These are phyloP conservation scores for Tulasnella sp. DNA, from an alignment of 768 basidiomycete genomes.

Conservation along the genomic window DNA sequence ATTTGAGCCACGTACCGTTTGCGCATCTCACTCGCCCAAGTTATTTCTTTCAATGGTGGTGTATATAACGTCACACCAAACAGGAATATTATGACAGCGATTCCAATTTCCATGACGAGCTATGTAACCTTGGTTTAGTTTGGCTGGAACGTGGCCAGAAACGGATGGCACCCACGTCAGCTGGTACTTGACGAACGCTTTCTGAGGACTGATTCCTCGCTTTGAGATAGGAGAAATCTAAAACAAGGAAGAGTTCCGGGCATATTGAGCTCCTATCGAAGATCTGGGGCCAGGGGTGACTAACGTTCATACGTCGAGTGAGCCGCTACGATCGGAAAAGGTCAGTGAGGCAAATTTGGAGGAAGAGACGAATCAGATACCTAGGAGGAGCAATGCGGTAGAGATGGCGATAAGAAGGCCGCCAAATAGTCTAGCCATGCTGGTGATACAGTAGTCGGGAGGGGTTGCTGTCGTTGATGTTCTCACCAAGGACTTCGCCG, in stretches of 20 bases:
- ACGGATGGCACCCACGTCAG: constrained; percentile 15
- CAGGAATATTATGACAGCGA: constrained; percentile 63
- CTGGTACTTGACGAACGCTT: constrained; percentile 25
- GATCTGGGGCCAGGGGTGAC: constrained; percentile 35
- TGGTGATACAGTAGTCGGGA: background rate
- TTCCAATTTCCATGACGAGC: constrained; percentile 64
- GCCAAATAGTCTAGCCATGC: constrained; percentile 4
- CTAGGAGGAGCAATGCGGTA: background rate
- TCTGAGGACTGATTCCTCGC: constrained; percentile 15
- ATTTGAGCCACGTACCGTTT: constrained; percentile 52
- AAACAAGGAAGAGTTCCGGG: background rate
- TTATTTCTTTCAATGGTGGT: constrained; percentile 70
- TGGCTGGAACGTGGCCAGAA: background rate
- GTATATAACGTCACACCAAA: constrained; percentile 69
- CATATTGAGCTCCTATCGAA: constrained; percentile 24
- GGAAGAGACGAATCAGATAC: background rate
- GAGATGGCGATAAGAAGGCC: background rate
- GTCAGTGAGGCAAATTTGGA: background rate
- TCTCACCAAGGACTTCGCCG: background rate
- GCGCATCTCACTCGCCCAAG: constrained; percentile 87
- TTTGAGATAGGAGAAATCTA: constrained; percentile 49
- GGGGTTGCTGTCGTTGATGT: background rate
- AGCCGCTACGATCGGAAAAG: constrained; percentile 51
- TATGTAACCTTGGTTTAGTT: constrained; percentile 37
- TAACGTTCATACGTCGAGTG: constrained; percentile 77